These are phyloP conservation scores for Meira nashicola DNA, from an alignment of 1,284 basidiomycete species.

Conservation along the genomic window DNA sequence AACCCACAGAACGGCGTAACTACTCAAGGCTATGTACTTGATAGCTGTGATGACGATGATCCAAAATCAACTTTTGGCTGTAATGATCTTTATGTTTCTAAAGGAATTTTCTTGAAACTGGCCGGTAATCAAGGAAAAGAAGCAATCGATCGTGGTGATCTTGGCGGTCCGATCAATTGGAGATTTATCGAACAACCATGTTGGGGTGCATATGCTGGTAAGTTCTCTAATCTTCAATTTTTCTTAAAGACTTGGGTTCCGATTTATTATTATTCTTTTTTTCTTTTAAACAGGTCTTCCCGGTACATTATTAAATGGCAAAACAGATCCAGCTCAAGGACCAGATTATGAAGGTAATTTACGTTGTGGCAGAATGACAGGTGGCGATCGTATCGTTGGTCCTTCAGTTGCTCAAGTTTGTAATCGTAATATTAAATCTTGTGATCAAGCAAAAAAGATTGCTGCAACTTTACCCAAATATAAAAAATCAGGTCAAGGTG, in stretches of 20 bases:
- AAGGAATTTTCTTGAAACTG: neutral
- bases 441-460: neutral
- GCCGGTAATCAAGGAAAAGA: neutral
- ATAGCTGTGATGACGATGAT: slow-evolving; percentile 1
- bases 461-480: neutral
- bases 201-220: neutral
- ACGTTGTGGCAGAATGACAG: neutral
- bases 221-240: too few relatives aligned
- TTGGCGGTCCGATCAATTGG: neutral
- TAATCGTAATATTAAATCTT: neutral
- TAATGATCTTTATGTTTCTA: neutral
- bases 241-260: too few relatives aligned
- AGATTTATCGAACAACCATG: slow-evolving; percentile 1
- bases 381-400: slow-evolving; percentile 1
- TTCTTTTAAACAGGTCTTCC: too few relatives aligned
- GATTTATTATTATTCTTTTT: too few relatives aligned
- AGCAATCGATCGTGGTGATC: neutral
- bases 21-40: neutral
- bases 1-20: neutral
- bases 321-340: neutral
- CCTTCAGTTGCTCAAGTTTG: neutral
- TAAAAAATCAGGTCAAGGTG: too few relatives aligned
- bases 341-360: neutral
- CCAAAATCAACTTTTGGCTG: slow-evolving; percentile 1
- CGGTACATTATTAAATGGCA: neutral